These are phyloP conservation scores for Inosperma sp. DNA, from an alignment of 768 basidiomycete species.

Conservation along the genomic window DNA sequence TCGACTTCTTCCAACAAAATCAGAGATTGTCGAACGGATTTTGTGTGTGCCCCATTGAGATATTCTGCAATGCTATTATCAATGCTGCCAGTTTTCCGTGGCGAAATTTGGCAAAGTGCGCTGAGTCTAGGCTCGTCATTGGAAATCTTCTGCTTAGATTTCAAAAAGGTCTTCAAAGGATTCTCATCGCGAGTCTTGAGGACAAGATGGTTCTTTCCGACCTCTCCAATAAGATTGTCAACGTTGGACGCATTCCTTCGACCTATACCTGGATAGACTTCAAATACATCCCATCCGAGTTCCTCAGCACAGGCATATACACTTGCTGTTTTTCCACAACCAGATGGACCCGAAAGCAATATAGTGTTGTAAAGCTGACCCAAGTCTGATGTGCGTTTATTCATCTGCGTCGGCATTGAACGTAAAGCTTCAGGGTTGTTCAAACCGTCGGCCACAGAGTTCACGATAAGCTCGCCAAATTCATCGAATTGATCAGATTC, in stretches of 20 bases:
- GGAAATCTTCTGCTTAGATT: conserved; percentile 5
- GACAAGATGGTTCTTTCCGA: conserved; percentile 89
- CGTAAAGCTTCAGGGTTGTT: conserved; percentile 12
- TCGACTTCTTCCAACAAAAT: conserved; percentile 96
- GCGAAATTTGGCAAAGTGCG: conserved; percentile 18
- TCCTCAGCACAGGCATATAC: conserved; percentile 94
- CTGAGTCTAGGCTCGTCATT: conserved; percentile 6
- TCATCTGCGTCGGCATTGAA: not conserved
- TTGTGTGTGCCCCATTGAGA: conserved; percentile 14
- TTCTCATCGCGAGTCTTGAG: conserved; percentile 23
- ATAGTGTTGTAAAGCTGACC: conserved; percentile 78
- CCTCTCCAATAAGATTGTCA: conserved; percentile 80
- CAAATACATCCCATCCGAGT: conserved; percentile 93
- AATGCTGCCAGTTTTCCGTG: conserved; percentile 17
- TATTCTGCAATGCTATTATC: conserved; percentile 6
- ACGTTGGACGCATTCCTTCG: conserved; percentile 77
- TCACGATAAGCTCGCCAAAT: conserved; percentile 16
- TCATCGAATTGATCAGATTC: conserved; percentile 17
- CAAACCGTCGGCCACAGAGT: conserved; percentile 18
- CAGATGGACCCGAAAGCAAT: conserved; percentile 75
- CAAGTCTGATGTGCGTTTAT: conserved; percentile 13
- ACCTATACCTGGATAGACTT: conserved; percentile 95
- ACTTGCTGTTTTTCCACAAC: conserved; percentile 86
- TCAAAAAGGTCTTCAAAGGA: conserved; percentile 19
- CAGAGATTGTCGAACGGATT: conserved; percentile 68